These are phyloP conservation scores for Rutstroemia sp. DNA, from an alignment of 2,329 filamentous ascomycete genomes.

Conservation along the genomic window DNA sequence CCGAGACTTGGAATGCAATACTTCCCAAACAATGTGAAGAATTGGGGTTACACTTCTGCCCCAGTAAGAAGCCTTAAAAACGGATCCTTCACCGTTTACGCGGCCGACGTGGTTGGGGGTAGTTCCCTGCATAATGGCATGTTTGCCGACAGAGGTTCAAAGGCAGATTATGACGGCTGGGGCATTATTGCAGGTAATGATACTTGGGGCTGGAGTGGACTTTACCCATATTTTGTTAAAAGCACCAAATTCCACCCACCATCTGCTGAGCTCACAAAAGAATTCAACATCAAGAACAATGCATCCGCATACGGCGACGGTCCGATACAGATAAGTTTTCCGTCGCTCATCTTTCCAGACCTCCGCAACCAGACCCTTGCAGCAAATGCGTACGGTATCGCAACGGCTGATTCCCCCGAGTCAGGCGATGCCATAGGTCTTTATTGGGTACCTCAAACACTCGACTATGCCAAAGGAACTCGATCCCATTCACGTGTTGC, in stretches of 20 bases:
- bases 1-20: neutral
- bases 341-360: neutral
- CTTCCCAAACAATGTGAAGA: constrained; percentile 4
- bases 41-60: neutral
- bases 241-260: neutral
- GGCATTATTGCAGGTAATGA: constrained; percentile 31
- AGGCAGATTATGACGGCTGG: constrained; percentile 33
- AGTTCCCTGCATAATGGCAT: constrained; percentile 36
- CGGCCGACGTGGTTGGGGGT: constrained; percentile 28
- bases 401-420: neutral
- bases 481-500: neutral
- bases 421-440: constrained; percentile 2
- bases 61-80: neutral
- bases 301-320: neutral
- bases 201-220: constrained; percentile 31
- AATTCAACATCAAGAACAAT: neutral
- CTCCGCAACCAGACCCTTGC: neutral
- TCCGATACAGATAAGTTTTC: neutral
- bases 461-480: neutral
- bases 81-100: neutral
- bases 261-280: neutral
- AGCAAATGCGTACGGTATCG: constrained; percentile 2
- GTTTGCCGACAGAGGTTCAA: constrained; percentile 18
- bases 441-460: neutral
- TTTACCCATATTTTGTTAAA: constrained; percentile 35